These are phyloP conservation scores for Vaccinium myrtillus DNA, from an alignment of 148 eudicot genomes.

Conservation along the genomic window DNA sequence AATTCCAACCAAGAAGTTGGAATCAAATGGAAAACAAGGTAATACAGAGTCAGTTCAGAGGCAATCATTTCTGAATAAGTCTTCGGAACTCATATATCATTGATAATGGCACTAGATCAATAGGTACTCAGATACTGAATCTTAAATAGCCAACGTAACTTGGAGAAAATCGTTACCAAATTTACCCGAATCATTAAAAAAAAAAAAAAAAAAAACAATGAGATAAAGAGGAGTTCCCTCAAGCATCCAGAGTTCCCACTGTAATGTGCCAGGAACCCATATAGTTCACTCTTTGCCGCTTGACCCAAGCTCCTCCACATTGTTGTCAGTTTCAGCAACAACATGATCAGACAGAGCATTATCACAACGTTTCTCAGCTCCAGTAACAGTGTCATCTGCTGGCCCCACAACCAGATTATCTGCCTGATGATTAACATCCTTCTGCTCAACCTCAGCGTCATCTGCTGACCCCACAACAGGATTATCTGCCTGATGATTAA, in stretches of 20 bases:
- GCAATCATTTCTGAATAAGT: not conserved
- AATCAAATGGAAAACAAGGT: not conserved
- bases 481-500: not conserved
- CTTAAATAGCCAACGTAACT: not conserved
- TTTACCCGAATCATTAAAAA: not conserved
- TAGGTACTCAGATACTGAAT: not conserved
- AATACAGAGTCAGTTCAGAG: not conserved
- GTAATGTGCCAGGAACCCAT: not conserved
- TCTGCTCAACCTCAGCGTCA: not conserved
- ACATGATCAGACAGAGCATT: not conserved
- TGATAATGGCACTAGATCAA: not conserved
- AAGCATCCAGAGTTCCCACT: not conserved
- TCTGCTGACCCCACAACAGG: conserved; percentile 10
- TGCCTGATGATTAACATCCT: not conserved
- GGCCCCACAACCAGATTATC: conserved; percentile 4
- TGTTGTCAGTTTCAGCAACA: not conserved
- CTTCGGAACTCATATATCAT: not conserved
- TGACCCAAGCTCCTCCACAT: not conserved
- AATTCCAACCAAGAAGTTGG: conserved; percentile 1
- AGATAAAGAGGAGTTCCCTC: not conserved
- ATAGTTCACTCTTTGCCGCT: not conserved
- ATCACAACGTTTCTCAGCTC: not conserved
- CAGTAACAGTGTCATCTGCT: not conserved
- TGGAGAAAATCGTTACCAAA: not conserved
- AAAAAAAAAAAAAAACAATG: not conserved